phyloP scores from a whole-genome alignment of 1,284 basidiomycete genomes.

The Sphagnurus paluster region DNA sequence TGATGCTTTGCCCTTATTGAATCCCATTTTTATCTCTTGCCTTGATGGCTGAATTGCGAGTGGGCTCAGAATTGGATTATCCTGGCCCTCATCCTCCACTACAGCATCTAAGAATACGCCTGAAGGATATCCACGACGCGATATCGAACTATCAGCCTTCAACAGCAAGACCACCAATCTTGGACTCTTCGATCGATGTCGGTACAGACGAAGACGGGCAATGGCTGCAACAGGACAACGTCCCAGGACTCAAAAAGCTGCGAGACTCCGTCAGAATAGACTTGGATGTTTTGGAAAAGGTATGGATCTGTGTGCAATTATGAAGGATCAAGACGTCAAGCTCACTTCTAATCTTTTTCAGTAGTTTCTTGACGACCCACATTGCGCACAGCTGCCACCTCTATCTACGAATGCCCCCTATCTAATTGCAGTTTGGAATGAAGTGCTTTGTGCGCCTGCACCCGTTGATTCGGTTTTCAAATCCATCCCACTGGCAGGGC shows the following conservation, averaged over 20 bases:
- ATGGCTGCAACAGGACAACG: constrained; percentile 42
- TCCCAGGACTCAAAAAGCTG: constrained; percentile 55
- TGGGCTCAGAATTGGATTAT: too few species aligned
- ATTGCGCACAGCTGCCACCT: constrained; percentile 41
- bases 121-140: constrained; percentile 42
- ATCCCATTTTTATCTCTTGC: not conserved
- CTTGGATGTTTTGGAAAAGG: constrained; percentile 42
- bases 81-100: constrained; percentile 37
- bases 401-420: constrained; percentile 77
- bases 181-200: constrained; percentile 52
- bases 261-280: constrained; percentile 46
- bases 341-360: constrained; percentile 30
- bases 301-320: too few species aligned
- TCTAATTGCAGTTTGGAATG: constrained; percentile 75
- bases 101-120: constrained; percentile 31
- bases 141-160: constrained; percentile 47
- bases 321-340: constrained; percentile 5
- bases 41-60: constrained; percentile 3
- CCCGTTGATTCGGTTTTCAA: constrained; percentile 64
- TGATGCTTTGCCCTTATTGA: too few species aligned
- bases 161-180: constrained; percentile 47
- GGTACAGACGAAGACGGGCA: constrained; percentile 36
- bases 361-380: constrained; percentile 62
- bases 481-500: constrained; percentile 35
- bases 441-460: constrained; percentile 57